Conservation (phyloP, 176 grass and related monocot genomes). For the Alloteropsis semialata region DNA sequence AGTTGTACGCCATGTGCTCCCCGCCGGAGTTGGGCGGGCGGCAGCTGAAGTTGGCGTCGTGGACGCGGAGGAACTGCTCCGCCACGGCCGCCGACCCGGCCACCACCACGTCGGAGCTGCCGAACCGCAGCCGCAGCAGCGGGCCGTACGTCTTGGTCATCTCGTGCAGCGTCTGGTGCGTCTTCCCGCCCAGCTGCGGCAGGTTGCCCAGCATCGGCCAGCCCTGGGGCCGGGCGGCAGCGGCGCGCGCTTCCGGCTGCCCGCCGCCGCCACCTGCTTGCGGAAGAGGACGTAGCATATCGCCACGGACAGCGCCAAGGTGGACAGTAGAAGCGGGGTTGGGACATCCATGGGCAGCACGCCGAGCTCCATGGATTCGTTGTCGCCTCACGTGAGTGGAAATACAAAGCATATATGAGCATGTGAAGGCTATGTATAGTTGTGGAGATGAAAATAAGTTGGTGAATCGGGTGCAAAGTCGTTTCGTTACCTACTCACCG, state of each 20-base stretch:
- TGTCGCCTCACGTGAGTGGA: not conserved
- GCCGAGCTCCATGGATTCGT: not conserved
- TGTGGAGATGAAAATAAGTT: not conserved
- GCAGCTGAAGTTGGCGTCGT: conserved; percentile 70
- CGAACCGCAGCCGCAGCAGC: conserved; percentile 67
- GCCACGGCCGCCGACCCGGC: conserved; percentile 54
- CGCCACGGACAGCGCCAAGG: not conserved
- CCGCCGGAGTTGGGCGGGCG: conserved; percentile 77
- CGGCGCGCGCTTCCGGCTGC: not conserved
- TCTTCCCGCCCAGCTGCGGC: conserved; percentile 61
- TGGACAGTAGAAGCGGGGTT: not conserved
- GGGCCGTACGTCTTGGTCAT: conserved; percentile 47
- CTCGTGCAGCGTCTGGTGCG: conserved; percentile 57
- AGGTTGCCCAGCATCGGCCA: conserved; percentile 88
- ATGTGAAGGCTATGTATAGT: not conserved
- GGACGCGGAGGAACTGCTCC: conserved; percentile 50
- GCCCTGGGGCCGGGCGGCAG: conserved; percentile 62
- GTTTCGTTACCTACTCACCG: not conserved
- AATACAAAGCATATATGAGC: not conserved
- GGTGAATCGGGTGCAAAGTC: not conserved
- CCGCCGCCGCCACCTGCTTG: no score
- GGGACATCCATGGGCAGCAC: not conserved
- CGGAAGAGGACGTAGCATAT: not conserved
- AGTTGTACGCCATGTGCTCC: conserved; percentile 85
- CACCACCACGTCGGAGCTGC: conserved; percentile 54